Base-by-base conservation (phyloP, 345 rosid species). In the Lepidium didymum region DNA sequence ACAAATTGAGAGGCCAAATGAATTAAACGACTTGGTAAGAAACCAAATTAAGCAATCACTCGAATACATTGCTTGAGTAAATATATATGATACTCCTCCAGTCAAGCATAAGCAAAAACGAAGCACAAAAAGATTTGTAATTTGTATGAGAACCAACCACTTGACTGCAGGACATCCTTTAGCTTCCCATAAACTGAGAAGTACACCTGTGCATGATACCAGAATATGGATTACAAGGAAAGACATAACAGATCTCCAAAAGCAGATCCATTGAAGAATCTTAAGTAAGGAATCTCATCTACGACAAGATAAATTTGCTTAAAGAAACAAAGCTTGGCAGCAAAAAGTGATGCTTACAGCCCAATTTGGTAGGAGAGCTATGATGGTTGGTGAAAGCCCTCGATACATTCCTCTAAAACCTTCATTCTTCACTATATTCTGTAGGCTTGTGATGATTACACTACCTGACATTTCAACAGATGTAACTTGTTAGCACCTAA, bases 291-390 rank as follows among this genome's bases (percentile, higher is more conserved):
- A 57, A 38, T 21, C 46, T 37, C 34, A 3, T 56, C 46, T 5
- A 19, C 15, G 8, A 58, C 37, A 41, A 36, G 14, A 18, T 13
- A 36, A 21, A 19, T 35, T 21, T 12, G 25, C 47, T 27, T 23
- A 6, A 29, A 54, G 8, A 44, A 62, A 62, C 13, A 63, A 55
- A 63, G 34, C 16, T 64, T 9, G 0, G 61, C 13, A 57, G 69
- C 45, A 14, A 15, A 19, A 54, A 47, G 49, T 56, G 56, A 60
- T 37, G 76, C 97, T 86, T 81, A 94, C 99, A 40, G 97, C 95
- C 99, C 99, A 94, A 59, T 88, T 94, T 3, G 99, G 97, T 56
- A 90, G 96, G 42, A 93, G 81, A 41, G 99, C 99, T 63, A 90
- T 41, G 58, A 93, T 80, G 16, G 99, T 93, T 51, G 97, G 99